A percentile compares a stretch with the other conserved stretches of the same genome.
Conservation (phyloP, 371 early-diverging fungal genomes). For the Dipsacomyces acuminosporus region DNA sequence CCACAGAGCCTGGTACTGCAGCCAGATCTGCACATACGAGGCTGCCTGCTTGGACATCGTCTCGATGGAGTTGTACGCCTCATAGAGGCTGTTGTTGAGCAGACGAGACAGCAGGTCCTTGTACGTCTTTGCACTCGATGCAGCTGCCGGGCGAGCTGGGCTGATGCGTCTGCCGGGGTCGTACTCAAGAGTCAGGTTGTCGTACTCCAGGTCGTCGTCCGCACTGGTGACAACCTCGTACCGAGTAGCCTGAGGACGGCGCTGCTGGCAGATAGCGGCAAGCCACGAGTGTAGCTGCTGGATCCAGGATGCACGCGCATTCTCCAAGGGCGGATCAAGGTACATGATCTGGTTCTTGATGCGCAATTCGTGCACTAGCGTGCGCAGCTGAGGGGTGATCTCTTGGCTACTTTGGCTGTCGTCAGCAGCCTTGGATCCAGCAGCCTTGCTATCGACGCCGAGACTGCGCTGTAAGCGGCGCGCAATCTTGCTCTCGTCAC, state of each 20-base stretch:
- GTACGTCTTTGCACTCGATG: conserved; percentile 47
- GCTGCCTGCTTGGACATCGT: conserved; percentile 69
- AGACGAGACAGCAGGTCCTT: conserved; percentile 69
- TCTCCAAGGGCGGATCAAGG: conserved; percentile 92
- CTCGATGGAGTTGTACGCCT: conserved; percentile 85
- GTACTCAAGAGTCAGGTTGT: conserved; percentile 45
- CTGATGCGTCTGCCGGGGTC: conserved; percentile 24
- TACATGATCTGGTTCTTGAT: conserved; percentile 94
- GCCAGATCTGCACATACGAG: conserved; percentile 90
- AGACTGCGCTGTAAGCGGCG: conserved; percentile 53
- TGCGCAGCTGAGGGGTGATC: conserved; percentile 55
- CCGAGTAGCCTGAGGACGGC: conserved; percentile 82
- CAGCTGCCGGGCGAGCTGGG: conserved; percentile 1
- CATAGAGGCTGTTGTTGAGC: conserved; percentile 60
- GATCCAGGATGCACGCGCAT: conserved; percentile 86
- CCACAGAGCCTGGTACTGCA: conserved; percentile 97
- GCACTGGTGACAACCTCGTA: conserved; percentile 67
- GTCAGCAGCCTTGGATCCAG: conserved; percentile 1
- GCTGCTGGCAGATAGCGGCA: conserved; percentile 68
- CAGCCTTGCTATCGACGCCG: conserved; percentile 47
- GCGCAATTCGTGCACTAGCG: conserved; percentile 74
- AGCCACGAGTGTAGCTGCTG: conserved; percentile 90
- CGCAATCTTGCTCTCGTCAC: conserved; percentile 50
- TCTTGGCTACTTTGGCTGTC: conserved; percentile 42
- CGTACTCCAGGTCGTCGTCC: conserved; percentile 36